Evolutionary conservation across 495 filamentous ascomycete species (phyloP), one percentile per base, ranked within the genome.

Genomic region (Aspergillus heteromorphus): DNA sequence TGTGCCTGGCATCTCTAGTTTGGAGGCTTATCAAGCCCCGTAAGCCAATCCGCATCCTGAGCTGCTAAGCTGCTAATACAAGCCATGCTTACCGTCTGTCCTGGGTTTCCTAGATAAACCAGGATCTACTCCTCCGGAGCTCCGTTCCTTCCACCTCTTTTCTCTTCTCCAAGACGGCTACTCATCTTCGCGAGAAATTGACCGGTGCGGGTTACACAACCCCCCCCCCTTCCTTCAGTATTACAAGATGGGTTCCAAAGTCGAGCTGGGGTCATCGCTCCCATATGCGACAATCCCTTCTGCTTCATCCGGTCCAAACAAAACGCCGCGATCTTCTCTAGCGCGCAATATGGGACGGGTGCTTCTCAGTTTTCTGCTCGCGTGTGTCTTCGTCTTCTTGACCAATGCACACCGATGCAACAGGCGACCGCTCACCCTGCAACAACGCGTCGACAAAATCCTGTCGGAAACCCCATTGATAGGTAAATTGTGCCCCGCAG

Each of bases 381-480:
- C 52, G 7, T 34, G 47, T 19, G 4, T 53, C 2, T 25, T 55
- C 5, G 16, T 55, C 7, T 27, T 36, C 3, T 19, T 48, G 17
- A 50, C 31, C 16, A 53, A 41, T 21, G 14, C 41, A 30, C 23
- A 57, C 49, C 20, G 49, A 45, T 30, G 56, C 11, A 10, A 21
- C 17, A n/a, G 18, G 2, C 31, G 70, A 2, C 56, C 62, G 25
- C 23, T 29, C 16, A 79, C 72, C 13, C 72, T 89, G 31, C 82
- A 87, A 21, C 66, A 87, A 31, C 76, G 90, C 49, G 91, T 88
- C 7, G 73, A 82, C 11, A 77, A 73, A 45, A 89, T 96, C 47
- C 70, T 95, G 18, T 73, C 68, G 9, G 68, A 82, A n/a, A 89
- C 86, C 4, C 91, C 90, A 11, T 69, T 96, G 55, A 92, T 95